Percentiles rank a stretch among this genome's conserved stretches.
Evolutionary conservation across 768 basidiomycete genomes (phyloP).

Genomic region (Serendipita sp.): DNA sequence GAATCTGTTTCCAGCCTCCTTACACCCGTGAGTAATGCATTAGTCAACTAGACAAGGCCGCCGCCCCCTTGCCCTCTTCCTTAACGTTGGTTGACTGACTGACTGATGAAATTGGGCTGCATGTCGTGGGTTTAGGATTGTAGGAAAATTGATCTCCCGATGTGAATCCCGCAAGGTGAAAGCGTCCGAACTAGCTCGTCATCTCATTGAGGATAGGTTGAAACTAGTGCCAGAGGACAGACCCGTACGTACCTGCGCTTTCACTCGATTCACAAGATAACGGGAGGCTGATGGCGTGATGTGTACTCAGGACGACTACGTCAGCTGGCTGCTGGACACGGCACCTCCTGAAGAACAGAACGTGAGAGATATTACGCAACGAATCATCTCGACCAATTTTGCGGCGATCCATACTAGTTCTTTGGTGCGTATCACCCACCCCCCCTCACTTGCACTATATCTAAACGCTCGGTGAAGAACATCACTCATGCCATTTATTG

Average conservation of each 20-base stretch:
- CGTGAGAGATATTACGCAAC: conserved; percentile 20
- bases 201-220: not conserved
- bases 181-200: not conserved
- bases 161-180: not conserved
- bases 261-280: not conserved
- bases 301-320: conserved; percentile 28
- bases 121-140: no score
- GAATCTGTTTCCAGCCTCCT: not conserved
- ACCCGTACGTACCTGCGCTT: not conserved
- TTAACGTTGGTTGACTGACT: no score
- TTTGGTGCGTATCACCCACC: not conserved
- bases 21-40: not conserved
- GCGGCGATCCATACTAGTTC: conserved; percentile 26
- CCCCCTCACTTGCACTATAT: not conserved
- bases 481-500: not conserved
- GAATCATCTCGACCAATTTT: conserved; percentile 27
- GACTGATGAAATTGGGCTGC: no score
- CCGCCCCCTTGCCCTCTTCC: no score
- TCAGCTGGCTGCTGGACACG: conserved; percentile 31
- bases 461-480: not conserved
- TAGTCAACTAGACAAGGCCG: no score
- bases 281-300: no score
- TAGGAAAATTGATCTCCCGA: not conserved
- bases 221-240: not conserved
- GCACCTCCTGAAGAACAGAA: conserved; percentile 21